A percentile compares a stretch with the other conserved stretches of the same genome.
Conservation (phyloP, 495 filamentous ascomycete species). For the Hypoxylon crocopeplum region DNA sequence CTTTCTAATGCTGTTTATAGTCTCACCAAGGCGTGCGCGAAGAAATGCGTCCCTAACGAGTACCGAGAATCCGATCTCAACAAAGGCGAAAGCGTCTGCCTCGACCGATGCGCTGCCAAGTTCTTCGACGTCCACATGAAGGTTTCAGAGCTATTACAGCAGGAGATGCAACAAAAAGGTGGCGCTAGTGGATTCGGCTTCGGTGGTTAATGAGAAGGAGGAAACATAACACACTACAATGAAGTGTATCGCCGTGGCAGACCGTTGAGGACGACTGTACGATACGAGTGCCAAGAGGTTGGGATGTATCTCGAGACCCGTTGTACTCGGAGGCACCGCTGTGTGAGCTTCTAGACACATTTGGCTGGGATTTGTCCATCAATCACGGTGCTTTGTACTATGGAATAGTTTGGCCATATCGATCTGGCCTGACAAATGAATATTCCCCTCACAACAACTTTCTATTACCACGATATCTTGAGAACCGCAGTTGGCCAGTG, state of each 20-base stretch:
- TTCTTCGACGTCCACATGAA: slow-evolving; percentile 99
- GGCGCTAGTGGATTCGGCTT: slow-evolving; percentile 45
- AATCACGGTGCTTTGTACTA: slow-evolving; percentile 2
- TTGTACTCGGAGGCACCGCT: background rate
- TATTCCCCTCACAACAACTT: slow-evolving; percentile 16
- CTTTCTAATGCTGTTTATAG: slow-evolving; percentile 52
- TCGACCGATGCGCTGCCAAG: slow-evolving; percentile 94
- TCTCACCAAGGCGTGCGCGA: slow-evolving; percentile 83
- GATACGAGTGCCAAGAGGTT: slow-evolving; percentile 2
- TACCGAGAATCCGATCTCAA: slow-evolving; percentile 96
- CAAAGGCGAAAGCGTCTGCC: slow-evolving; percentile 97
- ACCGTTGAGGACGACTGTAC: slow-evolving; percentile 15
- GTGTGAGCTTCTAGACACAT: background rate
- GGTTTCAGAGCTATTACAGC: slow-evolving; percentile 67
- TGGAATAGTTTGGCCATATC: slow-evolving; percentile 11
- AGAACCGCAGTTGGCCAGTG: background rate
- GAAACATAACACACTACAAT: background rate
- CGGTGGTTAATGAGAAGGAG: slow-evolving; percentile 33
- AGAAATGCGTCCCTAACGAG: slow-evolving; percentile 87
- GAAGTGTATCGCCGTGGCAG: background rate
- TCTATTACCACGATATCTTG: background rate
- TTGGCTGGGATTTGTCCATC: background rate
- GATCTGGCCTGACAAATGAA: slow-evolving; percentile 18
- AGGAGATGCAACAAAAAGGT: slow-evolving; percentile 52
- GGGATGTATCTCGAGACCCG: background rate